Evolutionary conservation across 2,329 filamentous ascomycete genomes (phyloP).

Genomic region (Epichloe festucae): DNA sequence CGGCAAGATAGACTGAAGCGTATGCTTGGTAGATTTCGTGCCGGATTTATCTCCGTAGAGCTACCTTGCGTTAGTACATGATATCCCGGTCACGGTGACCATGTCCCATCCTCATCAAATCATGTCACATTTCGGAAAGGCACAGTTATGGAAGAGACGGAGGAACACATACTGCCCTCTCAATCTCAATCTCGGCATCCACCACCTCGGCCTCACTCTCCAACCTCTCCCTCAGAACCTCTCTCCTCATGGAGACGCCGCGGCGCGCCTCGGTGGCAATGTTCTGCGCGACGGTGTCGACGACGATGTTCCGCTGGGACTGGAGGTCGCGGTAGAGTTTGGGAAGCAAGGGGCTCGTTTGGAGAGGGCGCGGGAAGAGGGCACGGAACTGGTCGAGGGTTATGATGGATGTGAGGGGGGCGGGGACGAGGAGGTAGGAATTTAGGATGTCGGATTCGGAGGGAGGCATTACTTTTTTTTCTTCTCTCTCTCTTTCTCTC

Average conservation of each 20-base stretch:
- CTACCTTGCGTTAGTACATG: slow-evolving; percentile 24
- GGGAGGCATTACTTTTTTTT: slow-evolving; percentile 32
- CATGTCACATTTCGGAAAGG: too few species aligned
- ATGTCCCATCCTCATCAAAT: too few species aligned
- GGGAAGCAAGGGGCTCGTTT: slow-evolving; percentile 53
- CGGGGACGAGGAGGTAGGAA: slow-evolving; percentile 67
- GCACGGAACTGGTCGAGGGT: slow-evolving; percentile 63
- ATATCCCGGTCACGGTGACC: neutral
- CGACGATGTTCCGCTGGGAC: slow-evolving; percentile 53
- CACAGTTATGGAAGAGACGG: neutral
- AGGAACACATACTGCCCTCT: slow-evolving; percentile 34
- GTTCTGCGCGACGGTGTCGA: slow-evolving; percentile 53
- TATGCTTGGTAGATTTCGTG: slow-evolving; percentile 41
- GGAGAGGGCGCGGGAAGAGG: slow-evolving; percentile 58
- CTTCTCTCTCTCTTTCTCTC: rapidly evolving
- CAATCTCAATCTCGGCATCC: slow-evolving; percentile 52
- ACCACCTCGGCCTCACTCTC: slow-evolving; percentile 37
- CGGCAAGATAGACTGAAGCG: slow-evolving; percentile 48
- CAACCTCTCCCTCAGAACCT: slow-evolving; percentile 40
- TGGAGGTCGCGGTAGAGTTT: slow-evolving; percentile 70
- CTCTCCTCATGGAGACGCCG: slow-evolving; percentile 44
- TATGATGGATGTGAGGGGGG: slow-evolving; percentile 62
- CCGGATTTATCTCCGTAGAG: slow-evolving; percentile 41
- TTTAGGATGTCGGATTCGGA: slow-evolving; percentile 63
- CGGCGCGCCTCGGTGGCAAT: slow-evolving; percentile 52